Conservation (phyloP, 2,329 filamentous ascomycete species). For the Diaporthe citrichinensis region DNA sequence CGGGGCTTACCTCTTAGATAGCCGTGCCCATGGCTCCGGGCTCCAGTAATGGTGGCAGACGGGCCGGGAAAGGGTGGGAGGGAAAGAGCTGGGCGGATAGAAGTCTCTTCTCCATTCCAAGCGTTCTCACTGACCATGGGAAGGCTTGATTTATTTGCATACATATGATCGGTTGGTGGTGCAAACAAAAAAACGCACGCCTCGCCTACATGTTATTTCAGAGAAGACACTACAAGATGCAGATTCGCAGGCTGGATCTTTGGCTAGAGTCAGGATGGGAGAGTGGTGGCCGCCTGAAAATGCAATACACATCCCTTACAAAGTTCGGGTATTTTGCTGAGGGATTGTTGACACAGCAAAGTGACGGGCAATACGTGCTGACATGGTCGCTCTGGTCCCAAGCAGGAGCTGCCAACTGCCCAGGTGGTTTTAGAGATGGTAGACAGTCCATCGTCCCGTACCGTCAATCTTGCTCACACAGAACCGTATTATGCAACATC, state of each 20-base stretch:
- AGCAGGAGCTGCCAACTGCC: not conserved
- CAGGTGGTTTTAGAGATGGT: not conserved
- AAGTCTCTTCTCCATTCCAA: not conserved
- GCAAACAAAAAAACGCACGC: not conserved
- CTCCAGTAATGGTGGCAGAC: not conserved
- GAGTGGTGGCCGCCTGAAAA: not conserved
- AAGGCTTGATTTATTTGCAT: slow-evolving; percentile 11
- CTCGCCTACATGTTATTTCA: slow-evolving; percentile 2
- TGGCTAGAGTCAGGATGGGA: slow-evolving; percentile 9
- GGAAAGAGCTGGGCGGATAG: not conserved
- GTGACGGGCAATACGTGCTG: not conserved
- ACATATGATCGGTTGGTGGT: not conserved
- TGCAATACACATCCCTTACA: not conserved
- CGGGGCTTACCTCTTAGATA: not conserved
- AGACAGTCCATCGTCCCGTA: not conserved
- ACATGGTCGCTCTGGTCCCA: not conserved
- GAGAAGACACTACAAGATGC: slow-evolving; percentile 22
- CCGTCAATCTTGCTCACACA: not conserved
- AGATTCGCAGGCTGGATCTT: not conserved
- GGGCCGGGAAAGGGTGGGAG: too few species aligned
- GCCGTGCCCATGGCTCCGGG: not conserved
- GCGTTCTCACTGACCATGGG: not conserved
- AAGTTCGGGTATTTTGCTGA: not conserved
- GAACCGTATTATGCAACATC: not conserved
- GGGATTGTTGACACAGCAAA: not conserved